These are phyloP conservation scores for Debaryomyces robertsiae DNA, from an alignment of 1,139 yeast species.

Conservation along the genomic window DNA sequence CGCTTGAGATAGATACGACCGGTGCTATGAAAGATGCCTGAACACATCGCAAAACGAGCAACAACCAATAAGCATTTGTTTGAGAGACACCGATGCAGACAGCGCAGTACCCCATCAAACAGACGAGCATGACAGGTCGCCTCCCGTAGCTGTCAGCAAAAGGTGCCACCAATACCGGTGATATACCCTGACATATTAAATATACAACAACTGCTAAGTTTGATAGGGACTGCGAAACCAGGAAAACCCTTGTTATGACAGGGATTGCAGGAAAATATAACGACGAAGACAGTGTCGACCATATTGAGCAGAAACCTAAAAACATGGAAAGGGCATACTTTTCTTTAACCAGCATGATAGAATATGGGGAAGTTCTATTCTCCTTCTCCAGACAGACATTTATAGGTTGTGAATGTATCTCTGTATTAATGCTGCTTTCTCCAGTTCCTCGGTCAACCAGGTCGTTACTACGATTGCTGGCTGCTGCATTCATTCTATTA, in stretches of 20 bases:
- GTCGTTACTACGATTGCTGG: neutral
- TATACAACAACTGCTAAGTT: conserved; percentile 74
- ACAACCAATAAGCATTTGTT: conserved; percentile 27
- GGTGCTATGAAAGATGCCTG: conserved; percentile 77
- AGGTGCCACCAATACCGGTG: conserved; percentile 66
- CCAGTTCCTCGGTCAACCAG: too few species aligned
- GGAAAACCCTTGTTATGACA: conserved; percentile 51
- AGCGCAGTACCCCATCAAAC: conserved; percentile 24
- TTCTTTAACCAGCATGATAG: conserved; percentile 20
- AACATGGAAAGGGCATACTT: conserved; percentile 23
- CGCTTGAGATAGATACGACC: conserved; percentile 64
- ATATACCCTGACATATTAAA: conserved; percentile 66
- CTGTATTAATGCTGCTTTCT: too few species aligned
- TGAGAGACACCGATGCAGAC: conserved; percentile 31
- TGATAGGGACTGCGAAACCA: conserved; percentile 54
- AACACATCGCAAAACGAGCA: conserved; percentile 48
- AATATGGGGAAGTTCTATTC: conserved; percentile 14
- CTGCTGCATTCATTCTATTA: neutral
- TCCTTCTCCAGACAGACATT: conserved; percentile 4
- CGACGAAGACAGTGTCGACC: conserved; percentile 69
- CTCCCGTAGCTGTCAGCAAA: conserved; percentile 73
- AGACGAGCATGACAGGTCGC: conserved; percentile 59
- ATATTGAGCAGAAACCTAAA: conserved; percentile 40
- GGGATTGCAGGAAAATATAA: conserved; percentile 76
- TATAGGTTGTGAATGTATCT: too few species aligned